These are phyloP conservation scores for Plasmodium gaboni DNA, from an alignment of 169 alveolate genomes.

Conservation along the genomic window DNA sequence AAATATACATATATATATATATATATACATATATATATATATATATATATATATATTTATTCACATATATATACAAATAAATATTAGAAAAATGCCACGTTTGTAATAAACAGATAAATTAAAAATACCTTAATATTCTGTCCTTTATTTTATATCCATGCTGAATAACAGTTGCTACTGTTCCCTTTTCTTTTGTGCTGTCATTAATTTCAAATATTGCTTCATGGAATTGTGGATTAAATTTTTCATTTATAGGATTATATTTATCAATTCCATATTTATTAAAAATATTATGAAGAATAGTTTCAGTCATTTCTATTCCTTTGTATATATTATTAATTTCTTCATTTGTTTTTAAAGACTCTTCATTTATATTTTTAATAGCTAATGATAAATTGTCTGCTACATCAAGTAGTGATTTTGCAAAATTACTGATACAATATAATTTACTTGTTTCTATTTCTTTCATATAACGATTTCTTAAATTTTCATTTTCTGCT, in stretches of 20 bases:
- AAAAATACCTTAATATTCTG: constrained; percentile 88
- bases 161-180: constrained; percentile 90
- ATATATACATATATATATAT: not conserved
- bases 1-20: not conserved
- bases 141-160: constrained; percentile 93
- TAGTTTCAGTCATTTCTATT: constrained; percentile 89
- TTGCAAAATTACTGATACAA: constrained; percentile 91
- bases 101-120: constrained; percentile 45
- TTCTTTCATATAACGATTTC: constrained; percentile 85
- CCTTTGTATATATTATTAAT: constrained; percentile 85
- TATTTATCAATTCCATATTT: constrained; percentile 88
- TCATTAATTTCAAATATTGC: constrained; percentile 93
- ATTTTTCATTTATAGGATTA: constrained; percentile 89
- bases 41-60: not conserved
- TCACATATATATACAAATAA: not conserved
- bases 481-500: constrained; percentile 89
- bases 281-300: constrained; percentile 89
- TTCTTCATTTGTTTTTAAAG: constrained; percentile 68
- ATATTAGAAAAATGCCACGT: not conserved
- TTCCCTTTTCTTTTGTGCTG: constrained; percentile 86
- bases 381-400: constrained; percentile 90
- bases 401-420: constrained; percentile 92
- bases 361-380: constrained; percentile 78
- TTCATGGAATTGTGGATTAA: constrained; percentile 94
- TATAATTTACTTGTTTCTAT: constrained; percentile 86